Base-by-base conservation (phyloP, 768 basidiomycete genomes). In the Macrolepiota albuminosa region DNA sequence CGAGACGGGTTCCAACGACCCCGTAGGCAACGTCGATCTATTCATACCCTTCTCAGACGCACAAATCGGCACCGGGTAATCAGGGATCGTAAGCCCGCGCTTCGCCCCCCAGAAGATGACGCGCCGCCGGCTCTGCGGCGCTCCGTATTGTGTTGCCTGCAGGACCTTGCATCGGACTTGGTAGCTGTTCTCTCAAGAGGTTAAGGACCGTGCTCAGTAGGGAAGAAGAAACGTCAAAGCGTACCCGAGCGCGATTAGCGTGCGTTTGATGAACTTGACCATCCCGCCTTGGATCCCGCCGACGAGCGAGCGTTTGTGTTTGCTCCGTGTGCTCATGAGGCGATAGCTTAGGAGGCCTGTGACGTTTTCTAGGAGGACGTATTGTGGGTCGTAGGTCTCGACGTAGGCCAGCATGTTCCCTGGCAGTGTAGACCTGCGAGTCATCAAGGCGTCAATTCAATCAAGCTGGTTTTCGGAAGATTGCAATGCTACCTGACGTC, bases 301-400 rank as follows among this genome's bases (percentile, higher is more conserved):
- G 65, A 74, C 53, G 53, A 73, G 60, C n/a, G 64, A 40, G 40
- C 71, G 58, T 39, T 71, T 71, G 59, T 64, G 57, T 63, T 66
- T 68, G n/a, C 60, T 59, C 14, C 61, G 68, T 0, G 66, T 66
- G n/a, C 76, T 76, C 62, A 76, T 72, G 8, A 88, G 75, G 0
- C 72, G 77, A 69, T 83, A 79, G 33, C 70, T 70, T 1, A 90
- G 67, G 7, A 91, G 69, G 0, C 90, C 89, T 10, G 68, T 68
- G 2, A 92, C 89, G 70, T 92, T 92, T 67, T 92, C 89, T 24
- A 92, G 73, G 0, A 91, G 77, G 59, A 91, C 81, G 61, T 83
- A 89, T 26, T 72, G 69, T 0, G 88, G 86, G 47, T 79, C 70
- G 62, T 86, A 89, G 54, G 81, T 76, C 65, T 91, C 89, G 14